Base-by-base conservation (phyloP, 1,284 basidiomycete genomes). In the Microbotryomycetes sp. region DNA sequence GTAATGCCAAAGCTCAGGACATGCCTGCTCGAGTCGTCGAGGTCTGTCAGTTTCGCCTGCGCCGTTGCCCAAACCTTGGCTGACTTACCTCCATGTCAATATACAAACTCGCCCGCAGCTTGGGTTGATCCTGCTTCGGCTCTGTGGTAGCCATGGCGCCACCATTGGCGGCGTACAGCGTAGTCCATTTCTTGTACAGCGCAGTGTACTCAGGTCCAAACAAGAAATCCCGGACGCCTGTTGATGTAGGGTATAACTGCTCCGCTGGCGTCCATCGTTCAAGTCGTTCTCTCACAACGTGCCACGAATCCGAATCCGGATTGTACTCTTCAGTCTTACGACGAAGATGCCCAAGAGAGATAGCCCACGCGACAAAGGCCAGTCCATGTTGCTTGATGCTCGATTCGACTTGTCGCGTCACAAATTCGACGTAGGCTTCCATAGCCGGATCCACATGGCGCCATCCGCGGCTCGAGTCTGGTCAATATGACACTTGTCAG, bases 361-460 rank as follows among this genome's bases (percentile, higher is more conserved):
- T 26, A 26, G 48, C 54, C 59, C 59, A 60, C 13, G 59, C 13
- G n/a, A 56, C 41, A 50, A 60, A 60, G 21, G 35, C n/a, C 27
- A 56, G 51, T 6, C 59, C 59, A 28, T 60, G 59, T 13, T 15
- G 5, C 16, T 45, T 7, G 27, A 52, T 55, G 23, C 27, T 23
- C 26, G 54, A 48, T 3, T 24, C 27, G 13, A 60, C 45, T 16
- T 50, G 47, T 4, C 15, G 5, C 4, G 6, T 24, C 16, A 56
- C 15, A 28, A 28, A 60, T 24, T 45, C 26, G 53, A 56, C 13
- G 26, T 56, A 56, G 11, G 54, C 54, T 45, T 50, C 47, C n/a
- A 48, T 55, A 23, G 54, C 47, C 31, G 59, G 59, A 23, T 56
- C 41, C 41, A 56, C 31, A 28, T 52, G 50, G 5, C 24, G 47